phyloP scores from a whole-genome alignment of 495 filamentous ascomycete species.

The Penicilliopsis zonata region DNA sequence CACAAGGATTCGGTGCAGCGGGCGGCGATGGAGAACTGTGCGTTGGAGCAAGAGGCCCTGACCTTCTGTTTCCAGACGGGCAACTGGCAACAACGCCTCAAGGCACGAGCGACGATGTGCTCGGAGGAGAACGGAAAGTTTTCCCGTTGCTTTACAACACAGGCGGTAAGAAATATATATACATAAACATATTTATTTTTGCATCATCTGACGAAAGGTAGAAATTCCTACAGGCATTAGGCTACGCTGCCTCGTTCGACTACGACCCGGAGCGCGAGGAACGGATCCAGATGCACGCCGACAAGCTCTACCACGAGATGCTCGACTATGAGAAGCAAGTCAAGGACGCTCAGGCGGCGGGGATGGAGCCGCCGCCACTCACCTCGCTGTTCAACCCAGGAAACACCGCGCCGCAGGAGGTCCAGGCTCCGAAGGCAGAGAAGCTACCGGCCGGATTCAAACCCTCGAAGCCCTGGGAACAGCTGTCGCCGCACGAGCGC shows the following conservation, averaged over 20 bases:
- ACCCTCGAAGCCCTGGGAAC: constrained; percentile 43
- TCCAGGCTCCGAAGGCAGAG: constrained; percentile 10
- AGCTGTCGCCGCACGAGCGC: constrained; percentile 48
- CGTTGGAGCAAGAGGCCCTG: constrained; percentile 66
- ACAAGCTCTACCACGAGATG: constrained; percentile 78
- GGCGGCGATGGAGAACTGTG: constrained; percentile 89
- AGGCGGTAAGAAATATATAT: constrained; percentile 46
- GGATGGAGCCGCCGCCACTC: constrained; percentile 27
- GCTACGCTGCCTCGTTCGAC: constrained; percentile 62
- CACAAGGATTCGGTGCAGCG: constrained; percentile 64
- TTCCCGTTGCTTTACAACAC: constrained; percentile 70
- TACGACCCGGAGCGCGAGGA: constrained; percentile 63
- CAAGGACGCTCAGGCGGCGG: constrained; percentile 53
- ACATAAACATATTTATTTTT: background rate
- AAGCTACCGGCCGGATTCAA: constrained; percentile 21
- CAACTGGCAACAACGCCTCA: constrained; percentile 28
- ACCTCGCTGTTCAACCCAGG: constrained; percentile 28
- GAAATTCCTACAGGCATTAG: constrained; percentile 80
- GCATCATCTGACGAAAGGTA: no score
- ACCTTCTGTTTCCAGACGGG: constrained; percentile 64
- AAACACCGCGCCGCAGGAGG: no score
- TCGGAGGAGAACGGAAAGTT: constrained; percentile 54
- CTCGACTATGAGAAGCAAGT: constrained; percentile 60
- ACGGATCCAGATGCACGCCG: constrained; percentile 89
- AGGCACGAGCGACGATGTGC: constrained; percentile 59